Evolutionary conservation across 805 yeast genomes (phyloP), one percentile per base, ranked within the genome.

Genomic region (Ogataea salicorniae): DNA sequence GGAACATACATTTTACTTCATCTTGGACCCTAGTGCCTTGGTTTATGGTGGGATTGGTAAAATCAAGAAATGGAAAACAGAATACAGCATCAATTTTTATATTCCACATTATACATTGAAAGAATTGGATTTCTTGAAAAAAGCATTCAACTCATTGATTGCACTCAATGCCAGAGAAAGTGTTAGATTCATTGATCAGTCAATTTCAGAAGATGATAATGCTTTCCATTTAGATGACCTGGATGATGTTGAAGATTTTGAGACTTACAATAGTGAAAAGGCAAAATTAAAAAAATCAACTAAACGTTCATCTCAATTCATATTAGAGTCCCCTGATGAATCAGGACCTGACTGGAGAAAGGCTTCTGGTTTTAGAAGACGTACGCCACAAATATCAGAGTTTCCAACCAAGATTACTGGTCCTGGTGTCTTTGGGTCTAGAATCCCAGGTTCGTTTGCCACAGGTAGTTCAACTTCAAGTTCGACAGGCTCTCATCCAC

Each of bases 151-250:
- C 41, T 73, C 80, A 16, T 70, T 82, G 59, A 71, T 73, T 52
- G 80, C 87, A 17, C 71, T 75, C n/a, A 80, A 80, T 62, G 84
- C 91, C 7, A 70, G 83, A 45, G 86, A 82, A 57, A 77, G 87
- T 17, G 72, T 83, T 43, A 69, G 76, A 47, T 79, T 82, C 55
- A 79, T 84, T 46, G 89, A 84, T 53, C 60, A 39, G 51, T 63
- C 41, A 49, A 51, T 49, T 26, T 53, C 59, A 4, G 52, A 48
- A 36, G 50, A 54, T 29, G 46, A 45, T 34, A 51, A 45, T 34
- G 43, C 55, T 17, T 35, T 34, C 29, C 23, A 44, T 2, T 18
- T 41, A 9, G 50, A 41, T 39, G 44, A 41, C 2, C 33, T 46
- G 6, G 48, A 41, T 15, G 49, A 46, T 18, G 29, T 44, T 36